phyloP scores from a whole-genome alignment of 148 eudicot species.

The Nepenthes mirabilis region DNA sequence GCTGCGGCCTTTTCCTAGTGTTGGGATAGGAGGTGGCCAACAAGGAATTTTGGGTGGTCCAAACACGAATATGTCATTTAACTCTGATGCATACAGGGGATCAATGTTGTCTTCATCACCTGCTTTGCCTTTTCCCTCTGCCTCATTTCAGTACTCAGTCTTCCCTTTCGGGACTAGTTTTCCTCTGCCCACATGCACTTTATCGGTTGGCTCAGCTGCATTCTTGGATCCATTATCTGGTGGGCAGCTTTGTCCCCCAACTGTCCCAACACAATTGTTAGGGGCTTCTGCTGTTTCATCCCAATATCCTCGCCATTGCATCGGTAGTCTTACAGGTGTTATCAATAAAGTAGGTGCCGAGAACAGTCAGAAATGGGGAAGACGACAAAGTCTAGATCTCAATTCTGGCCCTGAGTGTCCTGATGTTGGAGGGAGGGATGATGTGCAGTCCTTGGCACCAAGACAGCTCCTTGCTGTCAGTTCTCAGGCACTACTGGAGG shows the following conservation, averaged over 20 bases:
- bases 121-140: conserved; percentile 39
- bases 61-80: conserved; percentile 25
- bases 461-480: conserved; percentile 36
- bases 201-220: conserved; percentile 42
- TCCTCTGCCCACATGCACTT: conserved; percentile 32
- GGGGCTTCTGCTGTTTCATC: conserved; percentile 41
- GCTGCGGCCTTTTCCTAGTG: conserved; percentile 33
- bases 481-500: conserved; percentile 43
- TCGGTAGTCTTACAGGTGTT: conserved; percentile 41
- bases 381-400: conserved; percentile 66
- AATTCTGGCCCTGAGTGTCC: conserved; percentile 61
- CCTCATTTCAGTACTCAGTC: conserved; percentile 52
- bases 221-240: conserved; percentile 44
- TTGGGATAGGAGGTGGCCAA: conserved; percentile 36
- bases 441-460: conserved; percentile 23
- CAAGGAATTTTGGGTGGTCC: conserved; percentile 43
- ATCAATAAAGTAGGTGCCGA: conserved; percentile 24
- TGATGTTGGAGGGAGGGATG: conserved; percentile 50
- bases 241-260: conserved; percentile 36
- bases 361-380: conserved; percentile 40
- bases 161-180: conserved; percentile 55
- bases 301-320: conserved; percentile 50
- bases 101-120: conserved; percentile 62
- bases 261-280: conserved; percentile 52
- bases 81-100: conserved; percentile 47